These are phyloP conservation scores for Paradendryphiella salina DNA, from an alignment of 2,329 filamentous ascomycete genomes.

Conservation along the genomic window DNA sequence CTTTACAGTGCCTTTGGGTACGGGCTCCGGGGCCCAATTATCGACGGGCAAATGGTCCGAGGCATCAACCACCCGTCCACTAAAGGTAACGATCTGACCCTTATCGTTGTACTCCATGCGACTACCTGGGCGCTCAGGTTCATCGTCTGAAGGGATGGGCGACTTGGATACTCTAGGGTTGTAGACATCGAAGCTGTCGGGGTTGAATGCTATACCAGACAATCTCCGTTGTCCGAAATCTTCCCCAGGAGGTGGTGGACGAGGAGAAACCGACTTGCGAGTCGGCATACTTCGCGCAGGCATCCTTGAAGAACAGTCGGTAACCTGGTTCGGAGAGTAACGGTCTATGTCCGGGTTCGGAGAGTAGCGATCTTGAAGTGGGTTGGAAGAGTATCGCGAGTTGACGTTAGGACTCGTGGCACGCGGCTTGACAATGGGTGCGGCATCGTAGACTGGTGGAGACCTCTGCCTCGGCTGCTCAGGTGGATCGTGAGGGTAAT, in stretches of 20 bases:
- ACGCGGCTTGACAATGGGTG: conserved; percentile 49
- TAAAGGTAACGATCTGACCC: conserved; percentile 74
- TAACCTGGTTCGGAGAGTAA: conserved; percentile 31
- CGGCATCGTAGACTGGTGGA: conserved; percentile 46
- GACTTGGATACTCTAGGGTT: conserved; percentile 59
- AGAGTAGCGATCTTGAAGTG: conserved; percentile 16
- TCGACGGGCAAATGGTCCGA: conserved; percentile 79
- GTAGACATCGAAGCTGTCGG: conserved; percentile 73
- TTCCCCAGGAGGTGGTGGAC: conserved; percentile 57
- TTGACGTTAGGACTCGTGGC: conserved; percentile 50
- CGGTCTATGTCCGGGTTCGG: conserved; percentile 14
- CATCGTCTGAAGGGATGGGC: conserved; percentile 28
- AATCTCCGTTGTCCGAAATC: conserved; percentile 51
- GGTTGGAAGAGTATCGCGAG: conserved; percentile 27
- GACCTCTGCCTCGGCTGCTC: conserved; percentile 43
- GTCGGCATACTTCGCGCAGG: conserved; percentile 54
- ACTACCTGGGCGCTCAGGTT: conserved; percentile 34
- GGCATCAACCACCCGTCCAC: conserved; percentile 76
- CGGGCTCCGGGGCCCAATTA: conserved; percentile 76
- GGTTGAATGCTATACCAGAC: conserved; percentile 70
- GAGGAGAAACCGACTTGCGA: conserved; percentile 75
- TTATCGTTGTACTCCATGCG: conserved; percentile 55
- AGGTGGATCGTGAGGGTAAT: conserved; percentile 51
- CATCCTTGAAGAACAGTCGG: conserved; percentile 46
- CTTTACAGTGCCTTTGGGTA: conserved; percentile 58